These are phyloP conservation scores for Cucurbita pepo DNA, from an alignment of 306 rosid genomes.

Conservation along the genomic window DNA sequence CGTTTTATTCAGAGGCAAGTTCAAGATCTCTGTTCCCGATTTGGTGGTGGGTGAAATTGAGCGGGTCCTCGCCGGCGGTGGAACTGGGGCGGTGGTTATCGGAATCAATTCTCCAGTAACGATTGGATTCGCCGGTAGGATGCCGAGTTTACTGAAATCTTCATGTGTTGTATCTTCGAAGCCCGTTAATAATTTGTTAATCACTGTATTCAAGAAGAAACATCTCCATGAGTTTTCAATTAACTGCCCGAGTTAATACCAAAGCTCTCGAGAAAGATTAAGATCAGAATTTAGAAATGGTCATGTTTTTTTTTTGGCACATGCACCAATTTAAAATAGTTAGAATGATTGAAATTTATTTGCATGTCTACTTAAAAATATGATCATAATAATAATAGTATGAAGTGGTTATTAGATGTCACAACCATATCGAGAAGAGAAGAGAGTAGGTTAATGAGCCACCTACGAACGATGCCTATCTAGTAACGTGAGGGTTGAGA, in stretches of 20 bases:
- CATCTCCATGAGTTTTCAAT: slow-evolving; percentile 18
- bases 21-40: slow-evolving; percentile 50
- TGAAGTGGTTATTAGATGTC: too few relatives aligned
- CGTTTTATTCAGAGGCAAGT: slow-evolving; percentile 41
- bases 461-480: too few relatives aligned
- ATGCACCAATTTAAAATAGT: too few relatives aligned
- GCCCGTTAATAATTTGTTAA: slow-evolving; percentile 20
- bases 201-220: slow-evolving; percentile 57
- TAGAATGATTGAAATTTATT: too few relatives aligned
- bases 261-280: slow-evolving; percentile 28
- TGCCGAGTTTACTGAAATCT: slow-evolving; percentile 34
- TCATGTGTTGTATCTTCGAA: slow-evolving; percentile 41
- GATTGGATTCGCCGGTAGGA: slow-evolving; percentile 47
- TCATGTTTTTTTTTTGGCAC: too few relatives aligned
- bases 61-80: slow-evolving; percentile 61
- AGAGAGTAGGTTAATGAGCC: too few relatives aligned
- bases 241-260: slow-evolving; percentile 25
- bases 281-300: not conserved
- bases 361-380: too few relatives aligned
- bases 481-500: too few relatives aligned
- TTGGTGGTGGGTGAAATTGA: slow-evolving; percentile 59
- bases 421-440: too few relatives aligned
- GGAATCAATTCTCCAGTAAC: slow-evolving; percentile 5
- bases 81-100: slow-evolving; percentile 52
- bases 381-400: too few relatives aligned